phyloP scores from a whole-genome alignment of 1,139 yeast species.

The Taiozyma sp. region DNA sequence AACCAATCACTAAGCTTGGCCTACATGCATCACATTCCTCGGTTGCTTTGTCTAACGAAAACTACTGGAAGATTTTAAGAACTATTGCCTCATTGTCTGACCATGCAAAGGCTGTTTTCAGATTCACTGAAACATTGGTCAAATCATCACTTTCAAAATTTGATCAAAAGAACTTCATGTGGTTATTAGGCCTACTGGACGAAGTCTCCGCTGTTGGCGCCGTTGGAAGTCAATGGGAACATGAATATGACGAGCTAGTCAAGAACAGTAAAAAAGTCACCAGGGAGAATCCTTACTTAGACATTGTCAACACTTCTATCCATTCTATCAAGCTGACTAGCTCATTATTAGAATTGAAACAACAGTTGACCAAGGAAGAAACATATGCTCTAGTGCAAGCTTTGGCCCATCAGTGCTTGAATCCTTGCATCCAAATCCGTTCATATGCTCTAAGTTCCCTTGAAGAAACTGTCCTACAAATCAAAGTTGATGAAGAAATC shows the following conservation, averaged over 20 bases:
- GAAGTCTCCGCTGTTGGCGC: slow-evolving; percentile 84
- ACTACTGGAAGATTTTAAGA: slow-evolving; percentile 64
- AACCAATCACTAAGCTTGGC: slow-evolving; percentile 42
- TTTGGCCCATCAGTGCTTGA: slow-evolving; percentile 82
- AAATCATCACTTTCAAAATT: slow-evolving; percentile 27
- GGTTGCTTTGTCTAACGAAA: slow-evolving; percentile 39
- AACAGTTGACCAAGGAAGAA: slow-evolving; percentile 25
- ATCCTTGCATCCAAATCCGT: slow-evolving; percentile 79
- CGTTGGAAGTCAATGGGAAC: slow-evolving; percentile 73
- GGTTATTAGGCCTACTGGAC: slow-evolving; percentile 65
- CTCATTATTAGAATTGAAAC: slow-evolving; percentile 33
- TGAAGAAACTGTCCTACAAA: slow-evolving; percentile 40
- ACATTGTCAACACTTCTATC: slow-evolving; percentile 53
- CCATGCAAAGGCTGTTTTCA: slow-evolving; percentile 45
- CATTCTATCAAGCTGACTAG: slow-evolving; percentile 60
- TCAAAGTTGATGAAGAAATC: slow-evolving; percentile 30
- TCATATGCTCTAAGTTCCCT: slow-evolving; percentile 56
- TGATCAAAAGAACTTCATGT: slow-evolving; percentile 49
- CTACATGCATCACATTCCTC: slow-evolving; percentile 46
- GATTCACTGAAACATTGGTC: slow-evolving; percentile 44
- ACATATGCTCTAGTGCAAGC: slow-evolving; percentile 67
- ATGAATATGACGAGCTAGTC: slow-evolving; percentile 43
- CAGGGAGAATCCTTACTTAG: slow-evolving; percentile 45
- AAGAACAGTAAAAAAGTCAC: slow-evolving; percentile 38
- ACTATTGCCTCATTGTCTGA: slow-evolving; percentile 51